Evolutionary conservation across 1,284 basidiomycete genomes (phyloP), one percentile per base, ranked within the genome.

Genomic region (Cerioporus squamosus): DNA sequence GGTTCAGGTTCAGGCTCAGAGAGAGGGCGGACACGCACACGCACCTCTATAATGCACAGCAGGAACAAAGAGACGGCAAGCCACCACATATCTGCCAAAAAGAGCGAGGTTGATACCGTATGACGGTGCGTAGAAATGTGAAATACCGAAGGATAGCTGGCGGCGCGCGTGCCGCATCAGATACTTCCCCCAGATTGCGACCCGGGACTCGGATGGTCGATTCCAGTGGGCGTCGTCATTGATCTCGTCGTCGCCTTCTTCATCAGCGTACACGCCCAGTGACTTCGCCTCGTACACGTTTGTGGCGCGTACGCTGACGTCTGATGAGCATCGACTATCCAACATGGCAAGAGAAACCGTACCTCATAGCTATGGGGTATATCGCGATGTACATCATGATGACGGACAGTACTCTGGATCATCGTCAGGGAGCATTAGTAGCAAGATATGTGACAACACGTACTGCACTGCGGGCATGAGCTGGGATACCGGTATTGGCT

Each of bases 221-320:
- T 60, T 59, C 64, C 60, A 62, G 22, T 59, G 59, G 1, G 83
- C 81, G 8, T 74, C 72, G 6, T 72, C 71, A 47, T 62, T 62
- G 59, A 67, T 43, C 71, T 85, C 81, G n/a, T 81, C 80, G 1
- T 79, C 76, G 2, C 73, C 71, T 1, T 82, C 76, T 0, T 81
- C 77, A 8, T 83, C 76, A 14, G 79, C 75, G 68, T 87, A 95
- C 36, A 96, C 77, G 1, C 94, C 94, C 14, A 95, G 79, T 0
- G 91, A 91, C 59, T 85, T 86, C 68, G 98, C 95, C 72, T 99
- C 97, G 73, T 98, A 98, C 1, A 98, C 97, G 73, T 98, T 98
- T 20, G 97, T 98, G n/a, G 93, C 87, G n/a, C 96, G 91, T 10
- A 99, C 93, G 65, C 90, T 90, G 51, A 15, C 22, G 5, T 5